Percentiles rank a stretch among this genome's conserved stretches.
Evolutionary conservation across 2,329 filamentous ascomycete genomes (phyloP).

Genomic region (Ustilaginoidea virens): DNA sequence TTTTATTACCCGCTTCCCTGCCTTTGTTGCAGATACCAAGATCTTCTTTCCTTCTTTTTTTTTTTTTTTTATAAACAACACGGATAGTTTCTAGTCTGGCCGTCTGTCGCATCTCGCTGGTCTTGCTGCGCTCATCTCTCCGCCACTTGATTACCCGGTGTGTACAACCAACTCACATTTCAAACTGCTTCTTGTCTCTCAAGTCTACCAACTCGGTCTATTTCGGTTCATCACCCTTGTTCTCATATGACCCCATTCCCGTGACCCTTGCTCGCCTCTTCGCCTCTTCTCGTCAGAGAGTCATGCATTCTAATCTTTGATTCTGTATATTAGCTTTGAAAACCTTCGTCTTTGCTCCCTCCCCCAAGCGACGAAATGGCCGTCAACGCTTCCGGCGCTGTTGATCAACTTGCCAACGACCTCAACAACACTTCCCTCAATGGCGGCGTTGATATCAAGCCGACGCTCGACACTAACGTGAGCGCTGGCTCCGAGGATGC

Average conservation of each 20-base stretch:
- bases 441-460: conserved; percentile 48
- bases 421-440: conserved; percentile 58
- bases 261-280: too few species aligned
- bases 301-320: too few species aligned
- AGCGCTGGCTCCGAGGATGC: conserved; percentile 36
- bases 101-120: conserved; percentile 5
- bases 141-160: conserved; percentile 2
- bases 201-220: too few species aligned
- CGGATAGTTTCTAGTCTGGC: conserved; percentile 5
- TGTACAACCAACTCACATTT: too few species aligned
- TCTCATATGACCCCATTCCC: too few species aligned
- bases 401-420: conserved; percentile 70
- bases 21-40: conserved; percentile 14
- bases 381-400: conserved; percentile 43
- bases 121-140: conserved; percentile 1
- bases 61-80: too few species aligned
- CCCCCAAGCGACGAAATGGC: conserved; percentile 34
- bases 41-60: too few species aligned
- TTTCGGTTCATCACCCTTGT: too few species aligned
- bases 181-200: too few species aligned
- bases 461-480: conserved; percentile 63
- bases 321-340: conserved; percentile 3
- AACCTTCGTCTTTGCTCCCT: conserved; percentile 4
- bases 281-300: too few species aligned
- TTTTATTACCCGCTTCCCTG: conserved; percentile 20